These are phyloP conservation scores for Diaporthe vaccinii DNA, from an alignment of 2,329 filamentous ascomycete species.

Conservation along the genomic window DNA sequence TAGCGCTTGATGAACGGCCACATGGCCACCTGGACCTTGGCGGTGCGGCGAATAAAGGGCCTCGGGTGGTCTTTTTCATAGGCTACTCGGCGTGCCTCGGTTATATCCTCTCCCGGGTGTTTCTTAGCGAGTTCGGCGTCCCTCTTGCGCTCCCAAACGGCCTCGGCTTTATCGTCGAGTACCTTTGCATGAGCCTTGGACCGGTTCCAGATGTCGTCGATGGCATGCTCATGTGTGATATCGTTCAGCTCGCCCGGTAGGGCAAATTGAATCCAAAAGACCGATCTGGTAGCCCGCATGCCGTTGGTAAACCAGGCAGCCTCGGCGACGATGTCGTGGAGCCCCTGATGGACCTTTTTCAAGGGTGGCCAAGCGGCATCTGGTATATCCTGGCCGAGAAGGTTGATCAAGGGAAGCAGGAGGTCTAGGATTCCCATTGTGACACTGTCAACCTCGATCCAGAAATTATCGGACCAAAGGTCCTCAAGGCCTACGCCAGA, in stretches of 20 bases:
- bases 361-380: slow-evolving; percentile 40
- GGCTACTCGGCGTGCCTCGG: background rate
- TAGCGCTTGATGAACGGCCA: slow-evolving; percentile 50
- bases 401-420: slow-evolving; percentile 53
- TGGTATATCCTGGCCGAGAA: slow-evolving; percentile 46
- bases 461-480: slow-evolving; percentile 52
- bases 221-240: slow-evolving; percentile 44
- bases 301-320: slow-evolving; percentile 50
- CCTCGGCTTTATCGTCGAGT: slow-evolving; percentile 36
- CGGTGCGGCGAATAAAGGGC: slow-evolving; percentile 38
- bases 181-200: slow-evolving; percentile 37
- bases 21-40: slow-evolving; percentile 50
- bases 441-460: slow-evolving; percentile 51
- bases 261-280: slow-evolving; percentile 50
- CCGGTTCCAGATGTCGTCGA: slow-evolving; percentile 42
- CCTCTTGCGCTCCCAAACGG: slow-evolving; percentile 32
- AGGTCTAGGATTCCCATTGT: slow-evolving; percentile 43
- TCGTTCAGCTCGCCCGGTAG: slow-evolving; percentile 47
- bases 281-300: slow-evolving; percentile 48
- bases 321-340: slow-evolving; percentile 50
- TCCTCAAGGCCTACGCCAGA: slow-evolving; percentile 27
- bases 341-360: slow-evolving; percentile 48
- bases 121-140: background rate
- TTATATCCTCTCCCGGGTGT: background rate
- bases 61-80: slow-evolving; percentile 11